Evolutionary conservation across 2,329 filamentous ascomycete species (phyloP).

Genomic region (Ustulina deusta): DNA sequence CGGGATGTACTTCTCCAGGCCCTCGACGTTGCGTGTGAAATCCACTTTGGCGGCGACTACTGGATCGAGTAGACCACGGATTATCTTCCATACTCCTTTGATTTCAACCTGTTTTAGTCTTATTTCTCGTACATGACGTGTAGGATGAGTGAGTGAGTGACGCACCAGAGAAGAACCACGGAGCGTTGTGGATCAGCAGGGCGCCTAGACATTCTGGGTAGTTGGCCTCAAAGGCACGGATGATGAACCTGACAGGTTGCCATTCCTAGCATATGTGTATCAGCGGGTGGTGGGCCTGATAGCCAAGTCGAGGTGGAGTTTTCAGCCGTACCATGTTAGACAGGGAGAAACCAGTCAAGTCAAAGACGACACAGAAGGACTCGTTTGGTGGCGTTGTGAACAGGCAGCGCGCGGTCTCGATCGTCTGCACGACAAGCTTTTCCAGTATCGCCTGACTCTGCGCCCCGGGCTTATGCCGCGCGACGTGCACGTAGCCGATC

Average conservation of each 20-base stretch:
- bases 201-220: conserved; percentile 91
- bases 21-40: conserved; percentile 82
- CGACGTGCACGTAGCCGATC: conserved; percentile 85
- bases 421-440: conserved; percentile 87
- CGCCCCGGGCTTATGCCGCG: conserved; percentile 81
- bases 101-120: conserved; percentile 20
- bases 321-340: conserved; percentile 81
- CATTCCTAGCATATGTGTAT: conserved; percentile 72
- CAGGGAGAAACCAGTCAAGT: conserved; percentile 91
- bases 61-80: conserved; percentile 92
- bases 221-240: conserved; percentile 97
- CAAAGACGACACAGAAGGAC: conserved; percentile 90
- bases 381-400: conserved; percentile 78
- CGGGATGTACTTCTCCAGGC: conserved; percentile 80
- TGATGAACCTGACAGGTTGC: conserved; percentile 95
- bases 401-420: conserved; percentile 88
- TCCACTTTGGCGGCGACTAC: conserved; percentile 92
- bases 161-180: conserved; percentile 90
- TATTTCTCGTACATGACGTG: not conserved
- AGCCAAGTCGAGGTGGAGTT: not conserved
- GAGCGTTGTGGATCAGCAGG: conserved; percentile 91
- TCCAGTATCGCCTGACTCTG: conserved; percentile 84
- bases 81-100: conserved; percentile 87
- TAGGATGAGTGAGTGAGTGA: conserved; percentile 43
- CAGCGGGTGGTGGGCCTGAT: conserved; percentile 11